Evolutionary conservation across 2,329 filamentous ascomycete genomes (phyloP).

Genomic region (Coniochaeta ligniaria): DNA sequence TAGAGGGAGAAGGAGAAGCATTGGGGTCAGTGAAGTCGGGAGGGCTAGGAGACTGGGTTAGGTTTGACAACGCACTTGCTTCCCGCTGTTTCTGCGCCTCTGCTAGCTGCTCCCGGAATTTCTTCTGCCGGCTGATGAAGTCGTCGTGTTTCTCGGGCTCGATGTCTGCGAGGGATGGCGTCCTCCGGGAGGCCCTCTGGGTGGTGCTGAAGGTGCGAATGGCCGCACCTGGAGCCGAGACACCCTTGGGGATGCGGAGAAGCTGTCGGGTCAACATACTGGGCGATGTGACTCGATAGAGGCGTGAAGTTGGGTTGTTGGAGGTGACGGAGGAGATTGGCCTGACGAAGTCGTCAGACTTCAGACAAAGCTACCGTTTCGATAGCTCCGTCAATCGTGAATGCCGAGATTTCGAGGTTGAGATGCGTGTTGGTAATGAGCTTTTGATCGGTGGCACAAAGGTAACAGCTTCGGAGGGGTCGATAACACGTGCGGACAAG

Average conservation of each 20-base stretch:
- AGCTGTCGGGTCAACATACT: slow-evolving; percentile 45
- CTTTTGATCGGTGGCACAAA: not conserved
- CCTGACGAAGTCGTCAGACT: not conserved
- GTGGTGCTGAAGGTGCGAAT: slow-evolving; percentile 54
- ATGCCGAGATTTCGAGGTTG: not conserved
- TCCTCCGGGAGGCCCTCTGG: slow-evolving; percentile 51
- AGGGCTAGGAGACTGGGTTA: slow-evolving; percentile 15
- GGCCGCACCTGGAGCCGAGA: slow-evolving; percentile 35
- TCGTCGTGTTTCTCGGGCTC: slow-evolving; percentile 60
- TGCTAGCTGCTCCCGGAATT: slow-evolving; percentile 76
- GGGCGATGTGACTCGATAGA: not conserved
- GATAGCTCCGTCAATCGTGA: not conserved
- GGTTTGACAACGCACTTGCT: slow-evolving; percentile 62
- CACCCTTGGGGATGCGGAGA: slow-evolving; percentile 34
- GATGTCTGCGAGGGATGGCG: slow-evolving; percentile 83
- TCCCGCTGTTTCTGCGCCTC: slow-evolving; percentile 73
- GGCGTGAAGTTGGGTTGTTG: not conserved
- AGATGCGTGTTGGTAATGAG: not conserved
- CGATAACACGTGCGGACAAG: not conserved
- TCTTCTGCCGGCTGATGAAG: slow-evolving; percentile 79
- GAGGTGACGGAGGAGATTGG: not conserved
- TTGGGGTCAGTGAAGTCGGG: not conserved
- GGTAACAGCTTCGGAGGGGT: not conserved
- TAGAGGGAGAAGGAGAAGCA: slow-evolving; percentile 9
- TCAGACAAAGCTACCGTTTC: not conserved